Base-by-base conservation (phyloP, 805 yeast species). In the Barnettozyma vustinii region DNA sequence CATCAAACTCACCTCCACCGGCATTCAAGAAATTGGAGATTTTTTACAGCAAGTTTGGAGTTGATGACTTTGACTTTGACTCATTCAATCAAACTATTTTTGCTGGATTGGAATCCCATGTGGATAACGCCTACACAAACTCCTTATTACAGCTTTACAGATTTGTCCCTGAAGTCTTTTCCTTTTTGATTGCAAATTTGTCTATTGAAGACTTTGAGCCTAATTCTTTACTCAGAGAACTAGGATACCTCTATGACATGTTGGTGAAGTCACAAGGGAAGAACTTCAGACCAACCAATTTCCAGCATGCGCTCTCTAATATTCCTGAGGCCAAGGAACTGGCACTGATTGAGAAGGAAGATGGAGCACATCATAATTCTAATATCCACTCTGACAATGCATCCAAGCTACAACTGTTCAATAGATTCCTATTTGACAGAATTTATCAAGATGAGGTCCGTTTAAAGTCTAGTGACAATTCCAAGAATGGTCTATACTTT, bases 191-290 rank as follows among this genome's bases (percentile, higher is more conserved):
- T 5, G 69, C 73, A 5, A 75, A 79, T 20, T 66, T 89, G 26
- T 75, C 83, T 3, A 68, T 73, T 40, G 83, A 80, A 53, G 73
- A 74, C 37, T 70, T 80, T 26, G 58, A 59, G n/a, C 60, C 64
- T 8, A 62, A 60, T 42, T 80, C 86, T 2, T 63, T 91, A 3
- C 66, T 90, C 25, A 81, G 87, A 44, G 97, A 94, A 61, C 68
- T 91, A 42, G 99, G 97, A 0, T 88, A 89, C 54, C 69, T 95
- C 13, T 88, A 81, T 66, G 98, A 95, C 60, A 92, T 94, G 99
- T 76, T 92, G 67, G 76, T 75, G 39, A 87, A 87, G 62, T 89
- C 96, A 0, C 68, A 76, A 13, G 94, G 96, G 0, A 76, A 78
- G 36, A 87, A 86, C 56, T 89, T 92, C 58, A 79, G 87, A 37